Conservation (phyloP, 1,284 basidiomycete genomes). For the Apiotrichum veenhuisii region DNA sequence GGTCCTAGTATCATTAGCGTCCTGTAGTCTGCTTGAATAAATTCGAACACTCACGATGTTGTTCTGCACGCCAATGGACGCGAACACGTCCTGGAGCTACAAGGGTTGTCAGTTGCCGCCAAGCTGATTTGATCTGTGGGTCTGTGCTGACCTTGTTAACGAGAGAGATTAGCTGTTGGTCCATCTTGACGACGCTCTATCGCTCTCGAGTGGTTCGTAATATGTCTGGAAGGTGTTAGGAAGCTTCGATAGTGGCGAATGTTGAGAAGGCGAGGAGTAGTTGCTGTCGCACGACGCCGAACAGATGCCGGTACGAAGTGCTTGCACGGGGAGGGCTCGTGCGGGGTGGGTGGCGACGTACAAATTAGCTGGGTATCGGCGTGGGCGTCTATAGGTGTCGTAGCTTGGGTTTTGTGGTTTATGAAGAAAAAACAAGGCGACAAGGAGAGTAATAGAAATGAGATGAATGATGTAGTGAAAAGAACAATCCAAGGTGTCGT, state of each 20-base stretch:
- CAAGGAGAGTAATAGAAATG: too few species aligned
- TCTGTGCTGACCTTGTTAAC: constrained; percentile 48
- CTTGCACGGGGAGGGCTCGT: neutral
- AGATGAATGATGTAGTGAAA: too few species aligned
- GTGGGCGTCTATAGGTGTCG: neutral
- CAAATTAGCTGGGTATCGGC: neutral
- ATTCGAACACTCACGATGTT: constrained; percentile 45
- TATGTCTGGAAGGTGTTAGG: constrained; percentile 1
- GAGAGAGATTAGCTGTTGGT: constrained; percentile 50
- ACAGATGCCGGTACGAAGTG: neutral
- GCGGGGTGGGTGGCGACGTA: neutral
- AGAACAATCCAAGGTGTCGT: too few species aligned
- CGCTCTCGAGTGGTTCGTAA: constrained; percentile 2
- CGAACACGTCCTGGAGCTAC: constrained; percentile 56
- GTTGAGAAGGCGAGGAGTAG: neutral
- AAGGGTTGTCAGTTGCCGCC: constrained; percentile 5
- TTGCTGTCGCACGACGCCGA: neutral
- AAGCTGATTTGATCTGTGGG: neutral
- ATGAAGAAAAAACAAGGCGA: neutral
- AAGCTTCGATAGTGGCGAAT: neutral
- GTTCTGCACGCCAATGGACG: constrained; percentile 52
- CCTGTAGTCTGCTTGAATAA: neutral
- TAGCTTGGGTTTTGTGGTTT: neutral
- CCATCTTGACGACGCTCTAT: constrained; percentile 34
- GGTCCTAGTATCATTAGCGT: constrained; percentile 42